Base-by-base conservation (phyloP, 2,329 filamentous ascomycete genomes). In the Exophiala xenobiotica region DNA sequence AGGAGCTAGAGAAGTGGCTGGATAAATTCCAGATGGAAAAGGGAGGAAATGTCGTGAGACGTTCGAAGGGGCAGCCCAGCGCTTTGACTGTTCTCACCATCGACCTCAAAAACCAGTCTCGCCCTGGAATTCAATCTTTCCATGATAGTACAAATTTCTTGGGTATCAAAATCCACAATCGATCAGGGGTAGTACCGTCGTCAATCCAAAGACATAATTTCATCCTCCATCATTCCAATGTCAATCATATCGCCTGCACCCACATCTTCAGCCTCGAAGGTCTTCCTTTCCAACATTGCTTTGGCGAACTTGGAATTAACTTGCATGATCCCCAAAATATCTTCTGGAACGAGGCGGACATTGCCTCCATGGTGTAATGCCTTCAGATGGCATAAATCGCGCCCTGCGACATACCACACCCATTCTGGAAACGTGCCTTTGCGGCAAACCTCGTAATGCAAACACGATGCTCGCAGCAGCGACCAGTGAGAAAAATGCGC, bases 401-500 rank as follows among this genome's bases (percentile, higher is more conserved):
- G 3, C n/a, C 55, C 55, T 6, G 52, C 55, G 19, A 58, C 27
- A 23, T 46, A 48, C 52, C 52, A 58, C n/a, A 54, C 49, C 52
- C 51, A 58, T 9, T 9, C 11, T 12, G 45, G 46, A 22, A 54
- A 49, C 1, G 14, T 7, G 4, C 20, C 35, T 31, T 41, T 41
- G 5, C n/a, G 3, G 39, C 23, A 46, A 16, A 46, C 26, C 20
- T 46, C 2, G 9, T 57, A 46, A 53, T 75, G 72, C 1, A 65
- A 58, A 22, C 63, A 69, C 1, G 71, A 74, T 2, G 74, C 72
- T 33, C 73, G 57, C 3, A 75, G 27, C 3, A 62, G 46, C 11
- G 53, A 49, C 64, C 64, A 67, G 18, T 60, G 18, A 0, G 58
- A 44, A 38, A 46, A 31, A 37, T 24, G 51, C 9, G 57, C 57